Evolutionary conservation across 805 yeast species (phyloP).

Genomic region (Candida wancherniae): DNA sequence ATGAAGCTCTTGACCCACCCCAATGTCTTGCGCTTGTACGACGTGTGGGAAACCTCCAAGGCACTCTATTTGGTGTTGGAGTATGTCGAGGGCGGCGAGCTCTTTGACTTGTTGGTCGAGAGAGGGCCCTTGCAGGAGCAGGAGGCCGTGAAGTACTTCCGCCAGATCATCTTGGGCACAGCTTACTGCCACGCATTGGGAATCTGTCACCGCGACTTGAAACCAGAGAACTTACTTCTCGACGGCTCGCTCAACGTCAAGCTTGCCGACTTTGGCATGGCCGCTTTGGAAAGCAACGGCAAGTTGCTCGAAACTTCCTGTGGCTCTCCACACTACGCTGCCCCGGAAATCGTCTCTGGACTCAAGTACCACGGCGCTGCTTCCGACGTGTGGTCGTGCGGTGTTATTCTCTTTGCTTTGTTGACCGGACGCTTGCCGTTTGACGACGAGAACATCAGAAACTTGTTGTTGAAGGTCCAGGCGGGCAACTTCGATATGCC

Average conservation of each 20-base stretch:
- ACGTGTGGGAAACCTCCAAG: constrained; percentile 96
- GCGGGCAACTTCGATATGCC: constrained; percentile 76
- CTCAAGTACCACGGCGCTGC: constrained; percentile 78
- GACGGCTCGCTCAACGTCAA: constrained; percentile 66
- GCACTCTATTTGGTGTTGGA: constrained; percentile 77
- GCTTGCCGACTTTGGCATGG: constrained; percentile 88
- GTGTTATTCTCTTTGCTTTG: constrained; percentile 73
- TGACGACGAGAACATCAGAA: constrained; percentile 76
- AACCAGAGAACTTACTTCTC: constrained; percentile 72
- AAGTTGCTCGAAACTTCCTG: constrained; percentile 73
- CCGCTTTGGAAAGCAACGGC: constrained; percentile 72
- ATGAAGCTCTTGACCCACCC: constrained; percentile 95
- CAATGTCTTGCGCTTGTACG: constrained; percentile 87
- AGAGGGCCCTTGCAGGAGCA: constrained; percentile 65
- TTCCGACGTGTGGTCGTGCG: constrained; percentile 87
- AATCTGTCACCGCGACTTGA: constrained; percentile 76
- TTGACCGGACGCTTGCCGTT: constrained; percentile 79
- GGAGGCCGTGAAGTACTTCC: constrained; percentile 73
- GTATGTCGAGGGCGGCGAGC: constrained; percentile 85
- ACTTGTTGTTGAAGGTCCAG: constrained; percentile 67
- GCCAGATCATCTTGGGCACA: constrained; percentile 73
- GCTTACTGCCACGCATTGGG: constrained; percentile 78
- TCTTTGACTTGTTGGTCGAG: constrained; percentile 68
- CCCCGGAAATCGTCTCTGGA: constrained; percentile 82
- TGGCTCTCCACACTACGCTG: constrained; percentile 87